Percentiles rank a stretch among this genome's conserved stretches.
phyloP scores from a whole-genome alignment of 2,329 filamentous ascomycete species.

The Myriangium duriaei region DNA sequence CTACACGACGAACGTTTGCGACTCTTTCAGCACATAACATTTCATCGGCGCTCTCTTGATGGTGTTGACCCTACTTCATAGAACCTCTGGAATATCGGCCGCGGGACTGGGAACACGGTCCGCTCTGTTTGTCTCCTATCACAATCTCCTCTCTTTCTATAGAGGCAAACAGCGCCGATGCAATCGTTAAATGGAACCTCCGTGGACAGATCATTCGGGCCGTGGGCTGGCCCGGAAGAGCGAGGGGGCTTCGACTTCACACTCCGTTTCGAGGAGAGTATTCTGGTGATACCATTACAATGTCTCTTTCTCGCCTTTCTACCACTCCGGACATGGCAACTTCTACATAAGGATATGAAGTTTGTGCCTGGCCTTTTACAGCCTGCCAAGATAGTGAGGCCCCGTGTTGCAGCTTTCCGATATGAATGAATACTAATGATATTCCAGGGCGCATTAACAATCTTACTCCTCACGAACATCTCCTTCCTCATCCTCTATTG shows the following conservation, averaged over 20 bases:
- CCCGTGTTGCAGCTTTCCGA: not conserved
- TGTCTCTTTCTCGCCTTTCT: slow-evolving; percentile 20
- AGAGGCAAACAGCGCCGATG: not conserved
- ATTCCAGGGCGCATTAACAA: slow-evolving; percentile 3
- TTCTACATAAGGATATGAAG: slow-evolving; percentile 19
- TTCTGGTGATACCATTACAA: slow-evolving; percentile 23
- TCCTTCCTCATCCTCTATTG: slow-evolving; percentile 8
- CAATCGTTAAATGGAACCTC: not conserved
- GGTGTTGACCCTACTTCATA: no score
- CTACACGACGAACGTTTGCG: no score
- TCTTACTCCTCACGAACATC: slow-evolving; percentile 5
- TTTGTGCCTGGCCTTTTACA: slow-evolving; percentile 4
- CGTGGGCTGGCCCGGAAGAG: slow-evolving; percentile 7
- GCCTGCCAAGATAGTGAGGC: slow-evolving; percentile 9
- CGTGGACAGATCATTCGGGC: slow-evolving; percentile 9
- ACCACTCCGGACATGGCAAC: slow-evolving; percentile 19
- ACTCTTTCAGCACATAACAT: no score
- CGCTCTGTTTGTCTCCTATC: no score
- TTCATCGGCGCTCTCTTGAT: no score
- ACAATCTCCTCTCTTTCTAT: no score
- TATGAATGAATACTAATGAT: not conserved
- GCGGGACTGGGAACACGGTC: no score
- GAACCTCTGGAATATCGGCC: no score
- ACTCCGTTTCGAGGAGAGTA: slow-evolving; percentile 24
- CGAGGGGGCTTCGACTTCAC: slow-evolving; percentile 28